Evolutionary conservation across 164 flowering plant species (phyloP), one percentile per base, ranked within the genome.

Genomic region (Vitis amurensis): DNA sequence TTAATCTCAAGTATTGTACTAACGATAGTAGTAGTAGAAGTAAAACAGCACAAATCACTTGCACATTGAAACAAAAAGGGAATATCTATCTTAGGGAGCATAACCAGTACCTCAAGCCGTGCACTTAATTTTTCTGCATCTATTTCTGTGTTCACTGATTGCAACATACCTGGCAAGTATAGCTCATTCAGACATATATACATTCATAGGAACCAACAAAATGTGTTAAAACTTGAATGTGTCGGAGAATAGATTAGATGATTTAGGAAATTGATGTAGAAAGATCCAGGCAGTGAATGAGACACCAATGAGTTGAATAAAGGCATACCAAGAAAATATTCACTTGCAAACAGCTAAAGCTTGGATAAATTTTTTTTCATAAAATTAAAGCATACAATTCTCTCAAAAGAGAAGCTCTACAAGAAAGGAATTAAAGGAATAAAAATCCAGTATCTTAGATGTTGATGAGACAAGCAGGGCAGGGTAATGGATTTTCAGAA

Each of bases 21-120:
- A 37, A 37, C 44, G 27, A 37, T 37, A 37, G 44, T 37, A 6
- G 44, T 6, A 37, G 44, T 37, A 37, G 44, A 37, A 37, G 56
- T 3, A 53, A n/a, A 10, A 29, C n/a, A 60, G 47, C 47, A 27
- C 19, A 31, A 61, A 61, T 37, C 16, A 30, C 31, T 30, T 53
- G 7, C 14, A 53, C 11, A 13, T 53, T 53, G 56, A 48, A 63
- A 63, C 51, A 67, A 48, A 67, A 57, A 3, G 49, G 14, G 4
- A 53, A 53, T n/a, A 11, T 23, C 9, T 19, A 44, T 56, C 11
- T 9, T 48, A 68, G 6, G 9, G 16, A 30, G 44, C 5, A 27
- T 11, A 12, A 23, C 56, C 27, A 63, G 47, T 74, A 81, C 85
- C 88, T 84, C 82, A 67, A 66, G 69, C 50, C 59, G 60, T 55